phyloP scores from a whole-genome alignment of 2,329 filamentous ascomycete species.

The Akanthomyces uredinophilus region DNA sequence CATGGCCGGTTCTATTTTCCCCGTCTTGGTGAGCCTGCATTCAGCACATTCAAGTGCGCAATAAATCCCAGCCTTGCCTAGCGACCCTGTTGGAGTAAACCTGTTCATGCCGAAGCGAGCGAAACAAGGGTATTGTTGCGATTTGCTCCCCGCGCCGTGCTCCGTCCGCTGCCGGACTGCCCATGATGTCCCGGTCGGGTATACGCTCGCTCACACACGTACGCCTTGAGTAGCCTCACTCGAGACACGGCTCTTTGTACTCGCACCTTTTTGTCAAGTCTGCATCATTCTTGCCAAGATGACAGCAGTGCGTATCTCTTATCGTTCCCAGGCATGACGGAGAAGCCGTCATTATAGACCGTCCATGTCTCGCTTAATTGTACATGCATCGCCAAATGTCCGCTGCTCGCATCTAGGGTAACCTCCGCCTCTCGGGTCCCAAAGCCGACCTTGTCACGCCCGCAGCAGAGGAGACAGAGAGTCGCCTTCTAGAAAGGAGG shows the following conservation, averaged over 20 bases:
- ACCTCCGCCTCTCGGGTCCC: too few species aligned
- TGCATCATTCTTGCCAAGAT: background rate
- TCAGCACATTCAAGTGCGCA: background rate
- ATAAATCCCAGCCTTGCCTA: background rate
- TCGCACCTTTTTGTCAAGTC: background rate
- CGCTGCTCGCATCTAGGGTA: background rate
- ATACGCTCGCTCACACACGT: background rate
- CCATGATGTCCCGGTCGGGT: background rate
- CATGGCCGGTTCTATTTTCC: background rate
- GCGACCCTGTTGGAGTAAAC: background rate
- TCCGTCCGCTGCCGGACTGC: background rate
- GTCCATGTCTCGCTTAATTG: too few species aligned
- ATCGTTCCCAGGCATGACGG: too few species aligned
- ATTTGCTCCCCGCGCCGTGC: background rate
- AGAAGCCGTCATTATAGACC: too few species aligned
- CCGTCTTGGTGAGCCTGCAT: background rate
- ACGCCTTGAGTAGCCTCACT: background rate
- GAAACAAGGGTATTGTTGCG: too few species aligned
- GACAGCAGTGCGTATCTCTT: too few species aligned
- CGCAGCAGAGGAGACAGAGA: background rate
- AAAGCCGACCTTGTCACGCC: background rate
- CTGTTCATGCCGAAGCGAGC: too few species aligned
- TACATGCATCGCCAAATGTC: background rate
- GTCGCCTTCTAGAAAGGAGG: background rate
- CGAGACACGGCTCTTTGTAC: background rate